Conservation (phyloP, 768 basidiomycete genomes). For the Leccinum subgranulosum region DNA sequence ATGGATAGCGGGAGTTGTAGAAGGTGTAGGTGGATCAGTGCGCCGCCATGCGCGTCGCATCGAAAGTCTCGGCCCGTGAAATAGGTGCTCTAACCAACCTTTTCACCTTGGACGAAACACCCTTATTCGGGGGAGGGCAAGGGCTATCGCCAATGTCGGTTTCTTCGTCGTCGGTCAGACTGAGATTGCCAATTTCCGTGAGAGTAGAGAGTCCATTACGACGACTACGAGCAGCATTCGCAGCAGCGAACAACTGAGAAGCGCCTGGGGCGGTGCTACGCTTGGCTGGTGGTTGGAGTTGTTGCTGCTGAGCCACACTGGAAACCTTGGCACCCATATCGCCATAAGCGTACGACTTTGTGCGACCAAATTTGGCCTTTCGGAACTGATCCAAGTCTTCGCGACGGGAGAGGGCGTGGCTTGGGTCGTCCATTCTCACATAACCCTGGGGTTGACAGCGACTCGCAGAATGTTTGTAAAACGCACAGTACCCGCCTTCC, state of each 20-base stretch:
- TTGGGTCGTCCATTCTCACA: slow-evolving; percentile 93
- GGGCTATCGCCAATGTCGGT: slow-evolving; percentile 83
- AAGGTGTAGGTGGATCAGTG: slow-evolving; percentile 30
- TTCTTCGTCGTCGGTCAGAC: slow-evolving; percentile 70
- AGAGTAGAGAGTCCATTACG: slow-evolving; percentile 63
- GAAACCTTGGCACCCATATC: slow-evolving; percentile 51
- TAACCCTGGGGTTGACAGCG: slow-evolving; percentile 84
- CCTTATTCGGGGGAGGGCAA: slow-evolving; percentile 76
- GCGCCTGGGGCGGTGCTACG: slow-evolving; percentile 66
- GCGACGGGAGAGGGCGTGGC: slow-evolving; percentile 71
- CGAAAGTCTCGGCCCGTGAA: slow-evolving; percentile 66
- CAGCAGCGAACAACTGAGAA: slow-evolving; percentile 62
- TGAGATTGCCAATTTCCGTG: slow-evolving; percentile 60
- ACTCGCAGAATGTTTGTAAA: slow-evolving; percentile 63
- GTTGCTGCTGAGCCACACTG: slow-evolving; percentile 35
- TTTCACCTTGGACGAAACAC: slow-evolving; percentile 52
- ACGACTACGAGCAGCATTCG: slow-evolving; percentile 63
- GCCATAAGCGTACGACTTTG: slow-evolving; percentile 92
- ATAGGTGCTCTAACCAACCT: slow-evolving; percentile 50
- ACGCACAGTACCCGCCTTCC: slow-evolving; percentile 92
- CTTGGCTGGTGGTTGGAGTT: slow-evolving; percentile 46
- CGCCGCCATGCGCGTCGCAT: slow-evolving; percentile 51
- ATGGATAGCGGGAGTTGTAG: slow-evolving; percentile 1
- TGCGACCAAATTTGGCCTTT: slow-evolving; percentile 80
- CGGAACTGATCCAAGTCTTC: slow-evolving; percentile 93